phyloP scores from a whole-genome alignment of 495 filamentous ascomycete genomes.

The Neurospora sp. region DNA sequence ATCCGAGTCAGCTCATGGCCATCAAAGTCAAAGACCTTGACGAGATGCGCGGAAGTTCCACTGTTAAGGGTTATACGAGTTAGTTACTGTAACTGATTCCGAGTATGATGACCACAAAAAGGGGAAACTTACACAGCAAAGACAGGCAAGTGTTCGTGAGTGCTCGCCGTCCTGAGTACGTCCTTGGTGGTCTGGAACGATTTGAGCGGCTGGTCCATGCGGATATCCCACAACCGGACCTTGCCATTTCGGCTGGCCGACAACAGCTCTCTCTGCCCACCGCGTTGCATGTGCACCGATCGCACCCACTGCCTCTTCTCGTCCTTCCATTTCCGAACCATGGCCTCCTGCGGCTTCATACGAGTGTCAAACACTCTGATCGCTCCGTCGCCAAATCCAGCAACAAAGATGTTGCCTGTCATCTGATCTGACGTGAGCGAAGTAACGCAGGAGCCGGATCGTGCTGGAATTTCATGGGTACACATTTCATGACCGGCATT shows the following conservation, averaged over 20 bases:
- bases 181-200: slow-evolving; percentile 68
- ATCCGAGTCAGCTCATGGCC: slow-evolving; percentile 64
- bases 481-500: slow-evolving; percentile 90
- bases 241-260: slow-evolving; percentile 83
- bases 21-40: slow-evolving; percentile 87
- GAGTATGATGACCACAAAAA: not conserved
- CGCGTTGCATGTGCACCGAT: slow-evolving; percentile 93
- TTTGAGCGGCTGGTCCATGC: slow-evolving; percentile 64
- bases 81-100: slow-evolving; percentile 10
- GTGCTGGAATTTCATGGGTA: slow-evolving; percentile 86
- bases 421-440: slow-evolving; percentile 94
- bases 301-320: slow-evolving; percentile 79
- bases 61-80: slow-evolving; percentile 32
- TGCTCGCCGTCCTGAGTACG: slow-evolving; percentile 73
- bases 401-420: slow-evolving; percentile 88
- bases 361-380: slow-evolving; percentile 91
- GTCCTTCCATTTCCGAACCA: slow-evolving; percentile 94
- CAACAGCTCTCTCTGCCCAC: slow-evolving; percentile 81
- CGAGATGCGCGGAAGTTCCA: slow-evolving; percentile 75
- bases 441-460: slow-evolving; percentile 91
- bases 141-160: slow-evolving; percentile 94
- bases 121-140: slow-evolving; percentile 73
- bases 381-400: slow-evolving; percentile 95
- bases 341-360: slow-evolving; percentile 64
- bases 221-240: slow-evolving; percentile 93